Evolutionary conservation across 441 rosid species (phyloP), one percentile per base, ranked within the genome.

Genomic region (Melastoma candidum): DNA sequence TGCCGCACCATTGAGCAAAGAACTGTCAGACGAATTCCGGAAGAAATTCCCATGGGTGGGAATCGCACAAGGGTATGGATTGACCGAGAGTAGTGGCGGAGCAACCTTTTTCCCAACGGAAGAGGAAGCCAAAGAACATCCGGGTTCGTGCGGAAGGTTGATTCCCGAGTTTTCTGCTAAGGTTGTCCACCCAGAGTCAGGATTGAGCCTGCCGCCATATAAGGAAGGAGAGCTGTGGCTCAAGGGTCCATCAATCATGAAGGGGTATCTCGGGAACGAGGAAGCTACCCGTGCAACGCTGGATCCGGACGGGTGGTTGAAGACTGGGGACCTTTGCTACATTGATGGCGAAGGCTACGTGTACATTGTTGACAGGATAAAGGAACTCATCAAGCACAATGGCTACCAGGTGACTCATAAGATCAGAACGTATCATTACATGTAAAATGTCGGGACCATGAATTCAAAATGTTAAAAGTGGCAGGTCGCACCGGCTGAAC

Each of bases 321-420:
- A 71, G 65, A 80, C 82, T 3, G 86, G 86, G 17, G 82, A 76
- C 65, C 74, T 78, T 63, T 73, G 90, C 51, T 80, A 74, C 53
- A 77, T 80, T 13, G 78, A 80, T 58, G 52, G 52, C 6, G 65
- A 76, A 44, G 84, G 86, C 2, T 83, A 72, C 74, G 74, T 80
- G 13, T 82, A 75, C 60, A 74, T 69, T 26, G 72, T 76, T 45
- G 90, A 78, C 60, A 66, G 86, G 27, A 67, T 80, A 1, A 77
- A 80, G 74, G 84, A 83, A 63, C 48, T 80, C 46, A 77, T 83
- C 69, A 83, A 76, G 62, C 80, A 59, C 68, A 78, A 73, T 60
- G 84, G 81, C 56, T 83, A 74, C 56, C 85, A 76, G 82, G 89
- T 79, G 55, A 1, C 24, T 13, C n/a, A 13, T 53, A 12, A 11